Evolutionary conservation across 2,329 filamentous ascomycete species (phyloP).

Genomic region (Cercospora brassicicola): DNA sequence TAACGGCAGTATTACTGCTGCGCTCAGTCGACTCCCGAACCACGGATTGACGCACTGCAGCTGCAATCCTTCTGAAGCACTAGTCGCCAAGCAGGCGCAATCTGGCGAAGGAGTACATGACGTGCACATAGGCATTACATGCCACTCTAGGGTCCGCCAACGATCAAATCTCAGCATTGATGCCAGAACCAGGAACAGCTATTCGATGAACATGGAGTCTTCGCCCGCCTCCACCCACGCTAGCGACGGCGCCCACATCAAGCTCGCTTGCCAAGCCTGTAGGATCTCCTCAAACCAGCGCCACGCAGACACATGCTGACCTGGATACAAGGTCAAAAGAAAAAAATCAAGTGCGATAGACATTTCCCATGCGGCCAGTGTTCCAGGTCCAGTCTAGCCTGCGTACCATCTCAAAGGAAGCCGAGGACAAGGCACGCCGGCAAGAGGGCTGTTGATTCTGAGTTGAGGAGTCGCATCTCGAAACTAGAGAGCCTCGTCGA

Average conservation of each 20-base stretch:
- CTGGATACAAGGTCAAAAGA: slow-evolving; percentile 6
- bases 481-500: slow-evolving; percentile 27
- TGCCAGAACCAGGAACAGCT: neutral
- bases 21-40: neutral
- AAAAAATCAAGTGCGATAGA: slow-evolving; percentile 28
- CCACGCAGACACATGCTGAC: neutral
- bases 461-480: slow-evolving; percentile 24
- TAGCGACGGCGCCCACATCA: slow-evolving; percentile 20
- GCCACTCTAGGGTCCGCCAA: neutral
- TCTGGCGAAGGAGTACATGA: neutral
- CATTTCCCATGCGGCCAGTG: slow-evolving; percentile 27
- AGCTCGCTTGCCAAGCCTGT: slow-evolving; percentile 36
- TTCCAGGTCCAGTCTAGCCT: slow-evolving; percentile 17
- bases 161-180: neutral
- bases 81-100: neutral
- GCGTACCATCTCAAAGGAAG: slow-evolving; percentile 22
- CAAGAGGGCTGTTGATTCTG: slow-evolving; percentile 24
- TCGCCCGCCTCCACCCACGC: neutral
- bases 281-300: neutral
- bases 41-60: neutral
- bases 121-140: neutral
- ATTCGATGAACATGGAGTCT: neutral
- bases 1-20: neutral
- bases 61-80: neutral
- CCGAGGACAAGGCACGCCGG: slow-evolving; percentile 23